These are phyloP conservation scores for Millerozyma acaciae DNA, from an alignment of 805 yeast genomes.

Conservation along the genomic window DNA sequence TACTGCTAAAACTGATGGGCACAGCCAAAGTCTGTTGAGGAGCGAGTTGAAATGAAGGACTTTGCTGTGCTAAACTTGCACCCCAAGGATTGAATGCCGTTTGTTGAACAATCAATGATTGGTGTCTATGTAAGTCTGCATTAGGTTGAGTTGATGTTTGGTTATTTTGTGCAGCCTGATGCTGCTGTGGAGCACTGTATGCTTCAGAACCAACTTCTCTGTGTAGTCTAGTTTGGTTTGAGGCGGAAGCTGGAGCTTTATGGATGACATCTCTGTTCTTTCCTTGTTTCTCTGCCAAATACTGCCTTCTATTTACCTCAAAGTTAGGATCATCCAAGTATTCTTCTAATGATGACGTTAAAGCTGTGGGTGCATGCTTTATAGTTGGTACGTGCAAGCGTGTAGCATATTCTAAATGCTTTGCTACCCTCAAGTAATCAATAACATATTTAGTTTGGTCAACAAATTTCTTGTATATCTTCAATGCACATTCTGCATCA, in stretches of 20 bases:
- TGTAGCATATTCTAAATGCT: constrained; percentile 80
- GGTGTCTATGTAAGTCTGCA: constrained; percentile 13
- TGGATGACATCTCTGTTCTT: neutral
- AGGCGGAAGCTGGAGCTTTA: neutral
- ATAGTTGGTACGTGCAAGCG: constrained; percentile 92
- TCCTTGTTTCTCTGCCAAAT: constrained; percentile 59
- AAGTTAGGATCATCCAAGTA: constrained; percentile 84
- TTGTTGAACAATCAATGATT: constrained; percentile 34
- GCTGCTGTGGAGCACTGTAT: constrained; percentile 3
- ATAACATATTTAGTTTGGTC: constrained; percentile 85
- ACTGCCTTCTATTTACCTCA: constrained; percentile 74
- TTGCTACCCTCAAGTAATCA: constrained; percentile 82
- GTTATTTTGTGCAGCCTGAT: constrained; percentile 1
- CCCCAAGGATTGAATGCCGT: constrained; percentile 42
- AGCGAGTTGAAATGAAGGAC: constrained; percentile 3
- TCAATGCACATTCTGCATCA: constrained; percentile 85
- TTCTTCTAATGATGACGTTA: constrained; percentile 82
- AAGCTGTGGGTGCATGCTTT: constrained; percentile 94
- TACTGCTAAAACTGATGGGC: constrained; percentile 3
- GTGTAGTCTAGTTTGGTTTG: too few species aligned
- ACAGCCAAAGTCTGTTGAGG: constrained; percentile 5
- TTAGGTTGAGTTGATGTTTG: neutral
- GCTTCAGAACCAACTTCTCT: neutral
- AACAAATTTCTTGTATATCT: constrained; percentile 80
- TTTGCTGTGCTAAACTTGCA: constrained; percentile 3